Percentiles rank a stretch among this genome's conserved stretches.
Conservation (phyloP, 164 flowering plant species). For the Kingdonia uniflora region DNA sequence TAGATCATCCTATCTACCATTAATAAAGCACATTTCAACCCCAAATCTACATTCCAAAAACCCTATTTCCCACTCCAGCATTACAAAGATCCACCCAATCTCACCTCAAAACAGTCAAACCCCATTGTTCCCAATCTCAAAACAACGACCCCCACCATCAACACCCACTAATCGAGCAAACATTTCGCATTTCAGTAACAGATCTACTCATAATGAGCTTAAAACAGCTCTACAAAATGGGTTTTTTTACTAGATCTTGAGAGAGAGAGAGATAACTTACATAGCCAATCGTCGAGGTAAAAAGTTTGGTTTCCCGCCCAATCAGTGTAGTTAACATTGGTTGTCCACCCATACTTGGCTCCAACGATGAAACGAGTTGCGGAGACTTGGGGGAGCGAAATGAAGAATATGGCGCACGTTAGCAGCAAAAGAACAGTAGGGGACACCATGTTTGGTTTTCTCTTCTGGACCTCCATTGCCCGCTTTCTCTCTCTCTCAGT, state of each 20-base stretch:
- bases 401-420: slow-evolving; percentile 6
- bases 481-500: neutral
- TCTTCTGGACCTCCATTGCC: slow-evolving; percentile 6
- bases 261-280: slow-evolving; percentile 7
- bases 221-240: neutral
- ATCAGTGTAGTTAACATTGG: slow-evolving; percentile 11
- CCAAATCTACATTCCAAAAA: too few relatives aligned
- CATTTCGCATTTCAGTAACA: neutral
- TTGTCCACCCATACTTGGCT: slow-evolving; percentile 1
- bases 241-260: neutral
- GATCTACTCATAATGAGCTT: slow-evolving; percentile 2
- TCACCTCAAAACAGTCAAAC: too few relatives aligned
- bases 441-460: neutral
- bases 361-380: slow-evolving; percentile 11
- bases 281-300: slow-evolving; percentile 13
- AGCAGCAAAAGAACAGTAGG: neutral
- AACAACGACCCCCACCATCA: neutral
- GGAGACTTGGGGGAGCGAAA: neutral
- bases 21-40: too few relatives aligned
- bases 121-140: too few relatives aligned
- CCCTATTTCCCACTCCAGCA: too few relatives aligned
- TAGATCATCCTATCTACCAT: too few relatives aligned
- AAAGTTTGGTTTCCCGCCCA: slow-evolving; percentile 11
- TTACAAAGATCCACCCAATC: too few relatives aligned
- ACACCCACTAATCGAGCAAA: neutral